Evolutionary conservation across 495 filamentous ascomycete species (phyloP).

Genomic region (Delitschia confertaspora): DNA sequence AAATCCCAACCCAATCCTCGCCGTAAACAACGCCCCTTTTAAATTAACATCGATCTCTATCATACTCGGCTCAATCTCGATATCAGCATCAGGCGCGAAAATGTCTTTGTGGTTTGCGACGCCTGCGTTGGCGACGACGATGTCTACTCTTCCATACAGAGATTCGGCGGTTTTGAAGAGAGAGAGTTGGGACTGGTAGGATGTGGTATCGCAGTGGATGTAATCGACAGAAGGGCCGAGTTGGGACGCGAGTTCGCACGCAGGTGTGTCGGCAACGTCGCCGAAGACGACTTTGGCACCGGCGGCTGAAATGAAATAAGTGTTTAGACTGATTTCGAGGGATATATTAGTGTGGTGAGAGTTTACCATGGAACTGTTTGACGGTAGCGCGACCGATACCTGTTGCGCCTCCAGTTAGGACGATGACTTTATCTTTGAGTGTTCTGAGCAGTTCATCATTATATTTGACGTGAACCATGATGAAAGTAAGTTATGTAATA

Average conservation of each 20-base stretch:
- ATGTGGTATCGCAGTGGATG: slow-evolving; percentile 34
- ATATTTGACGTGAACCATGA: slow-evolving; percentile 19
- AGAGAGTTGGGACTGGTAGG: slow-evolving; percentile 31
- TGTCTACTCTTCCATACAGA: slow-evolving; percentile 29
- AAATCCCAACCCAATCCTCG: slow-evolving; percentile 33
- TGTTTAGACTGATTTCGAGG: background rate
- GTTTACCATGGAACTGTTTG: slow-evolving; percentile 30
- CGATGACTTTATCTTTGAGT: slow-evolving; percentile 33
- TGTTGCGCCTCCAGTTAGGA: slow-evolving; percentile 37
- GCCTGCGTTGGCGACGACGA: slow-evolving; percentile 35
- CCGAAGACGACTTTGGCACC: slow-evolving; percentile 36
- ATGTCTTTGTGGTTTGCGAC: slow-evolving; percentile 32
- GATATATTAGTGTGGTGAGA: background rate
- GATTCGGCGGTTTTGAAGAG: slow-evolving; percentile 30
- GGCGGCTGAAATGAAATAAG: slow-evolving; percentile 22
- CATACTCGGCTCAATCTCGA: slow-evolving; percentile 30
- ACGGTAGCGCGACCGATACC: slow-evolving; percentile 35
- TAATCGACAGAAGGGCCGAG: slow-evolving; percentile 28
- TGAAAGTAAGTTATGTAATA: background rate
- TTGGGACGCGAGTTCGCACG: slow-evolving; percentile 21
- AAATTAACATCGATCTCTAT: slow-evolving; percentile 36
- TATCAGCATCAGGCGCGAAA: slow-evolving; percentile 27
- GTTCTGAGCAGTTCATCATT: slow-evolving; percentile 11
- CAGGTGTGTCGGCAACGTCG: slow-evolving; percentile 30
- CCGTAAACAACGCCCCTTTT: slow-evolving; percentile 30